phyloP scores from a whole-genome alignment of 306 rosid genomes.

The Coriaria nepalensis region DNA sequence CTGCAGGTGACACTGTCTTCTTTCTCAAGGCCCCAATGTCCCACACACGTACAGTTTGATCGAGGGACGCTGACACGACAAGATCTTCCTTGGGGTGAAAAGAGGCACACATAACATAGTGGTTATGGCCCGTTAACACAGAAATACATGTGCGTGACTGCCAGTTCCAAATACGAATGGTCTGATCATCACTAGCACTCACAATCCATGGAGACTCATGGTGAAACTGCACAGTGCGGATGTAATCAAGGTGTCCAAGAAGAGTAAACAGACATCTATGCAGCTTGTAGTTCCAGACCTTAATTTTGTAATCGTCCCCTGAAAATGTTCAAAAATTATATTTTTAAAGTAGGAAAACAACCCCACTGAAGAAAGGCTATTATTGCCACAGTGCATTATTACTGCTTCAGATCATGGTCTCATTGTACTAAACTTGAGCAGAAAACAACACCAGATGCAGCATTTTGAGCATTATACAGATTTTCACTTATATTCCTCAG shows the following conservation, averaged over 20 bases:
- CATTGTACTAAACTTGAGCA: too few species aligned
- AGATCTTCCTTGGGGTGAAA: slow-evolving; percentile 94
- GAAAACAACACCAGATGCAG: too few species aligned
- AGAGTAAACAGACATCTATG: slow-evolving; percentile 91
- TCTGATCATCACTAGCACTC: slow-evolving; percentile 97
- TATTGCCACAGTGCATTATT: too few species aligned
- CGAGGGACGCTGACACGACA: slow-evolving; percentile 87
- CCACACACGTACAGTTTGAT: slow-evolving; percentile 98
- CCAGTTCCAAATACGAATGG: slow-evolving; percentile 98
- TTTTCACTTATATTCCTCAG: neutral
- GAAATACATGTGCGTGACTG: slow-evolving; percentile 93
- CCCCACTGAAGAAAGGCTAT: too few species aligned
- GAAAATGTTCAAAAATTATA: slow-evolving; percentile 14
- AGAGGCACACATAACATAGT: slow-evolving; percentile 93
- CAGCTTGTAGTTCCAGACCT: slow-evolving; percentile 97
- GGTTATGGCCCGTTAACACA: slow-evolving; percentile 94
- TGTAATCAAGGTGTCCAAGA: slow-evolving; percentile 92
- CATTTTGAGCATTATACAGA: neutral
- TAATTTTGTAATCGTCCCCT: slow-evolving; percentile 98
- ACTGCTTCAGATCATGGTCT: neutral
- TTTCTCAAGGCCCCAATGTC: slow-evolving; percentile 82
- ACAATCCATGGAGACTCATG: slow-evolving; percentile 94
- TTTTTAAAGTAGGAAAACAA: too few species aligned
- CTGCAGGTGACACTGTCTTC: slow-evolving; percentile 87
- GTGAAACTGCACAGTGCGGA: slow-evolving; percentile 94